Evolutionary conservation across 257 asterid species (phyloP).

Genomic region (Penstemon newberryi): DNA sequence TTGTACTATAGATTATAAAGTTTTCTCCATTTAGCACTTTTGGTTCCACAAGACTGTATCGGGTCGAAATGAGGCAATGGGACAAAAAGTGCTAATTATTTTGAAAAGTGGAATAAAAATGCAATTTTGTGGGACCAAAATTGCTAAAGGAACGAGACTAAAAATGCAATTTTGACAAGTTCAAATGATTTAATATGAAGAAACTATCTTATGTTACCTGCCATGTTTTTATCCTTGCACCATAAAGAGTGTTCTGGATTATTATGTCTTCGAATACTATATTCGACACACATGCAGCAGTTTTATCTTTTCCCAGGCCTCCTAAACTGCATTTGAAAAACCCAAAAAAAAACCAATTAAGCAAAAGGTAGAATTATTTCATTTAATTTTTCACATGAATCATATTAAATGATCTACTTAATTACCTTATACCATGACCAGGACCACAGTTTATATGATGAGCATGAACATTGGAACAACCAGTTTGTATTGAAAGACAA

Average conservation of each 20-base stretch:
- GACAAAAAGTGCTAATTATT: too few species aligned
- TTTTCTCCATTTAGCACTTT: too few species aligned
- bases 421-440: constrained; percentile 91
- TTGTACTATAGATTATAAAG: too few species aligned
- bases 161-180: too few species aligned
- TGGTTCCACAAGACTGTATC: too few species aligned
- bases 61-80: too few species aligned
- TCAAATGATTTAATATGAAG: too few species aligned
- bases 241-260: constrained; percentile 63
- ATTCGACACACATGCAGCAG: constrained; percentile 72
- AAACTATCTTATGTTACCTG: constrained; percentile 42
- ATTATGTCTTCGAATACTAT: constrained; percentile 53
- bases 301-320: constrained; percentile 69
- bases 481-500: constrained; percentile 86
- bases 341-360: background rate
- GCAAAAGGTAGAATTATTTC: background rate
- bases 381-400: background rate
- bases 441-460: constrained; percentile 85
- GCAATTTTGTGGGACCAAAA: too few species aligned
- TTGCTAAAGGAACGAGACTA: too few species aligned
- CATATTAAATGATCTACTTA: background rate
- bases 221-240: constrained; percentile 93
- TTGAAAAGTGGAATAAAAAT: too few species aligned
- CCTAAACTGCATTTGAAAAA: constrained; percentile 54
- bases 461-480: constrained; percentile 63